phyloP scores from a whole-genome alignment of 2,329 filamentous ascomycete species.

The Fusarium subglutinans region DNA sequence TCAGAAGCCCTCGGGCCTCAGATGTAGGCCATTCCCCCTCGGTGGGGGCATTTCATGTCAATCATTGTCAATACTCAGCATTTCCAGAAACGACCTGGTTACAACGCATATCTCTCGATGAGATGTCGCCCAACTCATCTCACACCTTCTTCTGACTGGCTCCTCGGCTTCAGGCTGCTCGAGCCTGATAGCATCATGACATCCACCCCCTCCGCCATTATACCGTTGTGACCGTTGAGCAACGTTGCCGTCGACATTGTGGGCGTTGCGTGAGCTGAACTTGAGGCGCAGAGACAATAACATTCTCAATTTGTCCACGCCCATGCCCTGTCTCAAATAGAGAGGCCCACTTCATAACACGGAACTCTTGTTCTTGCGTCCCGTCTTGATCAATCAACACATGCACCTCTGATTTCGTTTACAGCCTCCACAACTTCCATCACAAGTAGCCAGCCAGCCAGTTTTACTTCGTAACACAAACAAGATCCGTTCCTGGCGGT shows the following conservation, averaged over 20 bases:
- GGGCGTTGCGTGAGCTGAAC: constrained; percentile 6
- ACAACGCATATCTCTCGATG: constrained; percentile 8
- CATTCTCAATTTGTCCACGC: not conserved
- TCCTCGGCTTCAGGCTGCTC: constrained; percentile 3
- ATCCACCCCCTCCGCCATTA: constrained; percentile 10
- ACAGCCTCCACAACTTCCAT: constrained; percentile 27
- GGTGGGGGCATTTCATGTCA: constrained; percentile 36
- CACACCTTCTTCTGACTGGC: constrained; percentile 13
- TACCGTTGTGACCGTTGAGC: constrained; percentile 1
- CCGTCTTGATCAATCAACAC: constrained; percentile 26
- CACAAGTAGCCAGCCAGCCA: constrained; percentile 8
- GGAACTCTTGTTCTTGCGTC: constrained; percentile 21
- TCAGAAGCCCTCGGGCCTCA: constrained; percentile 41
- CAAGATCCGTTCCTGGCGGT: constrained; percentile 13
- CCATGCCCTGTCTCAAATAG: not conserved
- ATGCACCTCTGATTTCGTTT: not conserved
- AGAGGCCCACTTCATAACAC: not conserved
- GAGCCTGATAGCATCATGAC: constrained; percentile 17
- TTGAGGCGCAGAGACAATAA: not conserved
- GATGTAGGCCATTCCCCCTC: constrained; percentile 25
- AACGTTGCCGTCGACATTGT: constrained; percentile 1
- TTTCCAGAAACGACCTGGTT: constrained; percentile 10
- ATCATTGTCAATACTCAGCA: constrained; percentile 28
- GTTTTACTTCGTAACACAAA: constrained; percentile 9
- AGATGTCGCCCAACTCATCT: constrained; percentile 19